These are phyloP conservation scores for Tilletiaria anomala DNA, from an alignment of 1,284 basidiomycete species.

Conservation along the genomic window DNA sequence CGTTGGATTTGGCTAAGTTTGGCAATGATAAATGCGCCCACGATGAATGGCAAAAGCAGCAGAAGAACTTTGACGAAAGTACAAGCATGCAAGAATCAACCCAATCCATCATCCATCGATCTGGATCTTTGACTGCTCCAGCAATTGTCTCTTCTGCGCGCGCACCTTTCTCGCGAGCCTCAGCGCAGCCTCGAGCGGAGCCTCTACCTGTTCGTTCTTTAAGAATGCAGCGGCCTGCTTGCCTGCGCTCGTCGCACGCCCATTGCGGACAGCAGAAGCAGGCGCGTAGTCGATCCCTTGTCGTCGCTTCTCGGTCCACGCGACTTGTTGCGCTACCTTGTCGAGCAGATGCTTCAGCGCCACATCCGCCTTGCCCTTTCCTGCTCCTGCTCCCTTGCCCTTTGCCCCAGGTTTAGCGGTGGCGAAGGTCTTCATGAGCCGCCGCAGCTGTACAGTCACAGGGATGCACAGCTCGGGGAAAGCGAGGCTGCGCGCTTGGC, in stretches of 20 bases:
- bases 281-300: constrained; percentile 34
- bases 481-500: constrained; percentile 50
- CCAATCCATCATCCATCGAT: too few relatives aligned
- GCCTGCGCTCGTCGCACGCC: background rate
- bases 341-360: constrained; percentile 22
- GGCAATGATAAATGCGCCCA: too few relatives aligned
- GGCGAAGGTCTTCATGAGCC: constrained; percentile 21
- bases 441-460: constrained; percentile 47
- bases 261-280: background rate
- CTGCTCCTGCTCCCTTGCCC: too few relatives aligned
- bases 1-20: too few relatives aligned
- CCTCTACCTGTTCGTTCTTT: constrained; percentile 14
- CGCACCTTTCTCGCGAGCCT: constrained; percentile 33
- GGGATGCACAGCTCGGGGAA: constrained; percentile 91
- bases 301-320: constrained; percentile 24
- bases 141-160: constrained; percentile 26
- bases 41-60: too few relatives aligned
- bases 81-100: too few relatives aligned
- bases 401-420: constrained; percentile 11
- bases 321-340: constrained; percentile 25
- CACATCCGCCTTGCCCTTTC: constrained; percentile 8
- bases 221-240: constrained; percentile 12
- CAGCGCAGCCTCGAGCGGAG: constrained; percentile 27
- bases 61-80: too few relatives aligned
- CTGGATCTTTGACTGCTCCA: constrained; percentile 15